Evolutionary conservation across 192 early-diverging fungal genomes (phyloP), one percentile per base, ranked within the genome.

Genomic region (Rhizophlyctis rosea): DNA sequence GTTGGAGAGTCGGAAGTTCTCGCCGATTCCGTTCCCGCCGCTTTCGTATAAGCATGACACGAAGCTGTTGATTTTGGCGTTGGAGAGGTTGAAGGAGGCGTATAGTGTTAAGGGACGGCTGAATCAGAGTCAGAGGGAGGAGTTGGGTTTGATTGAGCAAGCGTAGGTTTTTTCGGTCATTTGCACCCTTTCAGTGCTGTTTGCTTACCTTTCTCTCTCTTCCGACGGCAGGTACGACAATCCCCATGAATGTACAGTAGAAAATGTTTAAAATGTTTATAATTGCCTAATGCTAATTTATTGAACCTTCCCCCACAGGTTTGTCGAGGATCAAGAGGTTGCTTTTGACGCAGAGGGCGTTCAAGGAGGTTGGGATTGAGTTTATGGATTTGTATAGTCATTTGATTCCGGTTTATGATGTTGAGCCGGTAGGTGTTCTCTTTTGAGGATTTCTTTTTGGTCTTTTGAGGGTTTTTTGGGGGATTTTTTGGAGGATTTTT

Each of bases 31-130:
- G 24, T 99, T 99, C 80, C 97, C 97, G 33, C 97, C 97, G 28
- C 81, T 99, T 50, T 95, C 93, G n/a, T 99, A 99, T 79, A 99
- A 99, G 78, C 97, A 99, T 70, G 97, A 99, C 61, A 94, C 95
- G n/a, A 99, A 99, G 73, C 80, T 99, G 34, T 77, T 99, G 18
- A 93, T 96, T 62, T 76, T 99, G 59, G 95, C 97, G 32, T 76
- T 99, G 34, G 97, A 99, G 78, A 77, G 90, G 47, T 74, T 99
- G 61, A 94, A 93, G 74, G 95, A 98, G 71, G 90, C 93, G 16
- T 95, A 98, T 55, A 90, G 87, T 67, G 97, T 98, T 16, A 90
- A 96, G 71, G 91, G 92, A 51, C 89, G 94, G 32, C 74, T 99
- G 33, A 99, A 96, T 68, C 89, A 93, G 68, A 91, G 87, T 62